Evolutionary conservation across 768 basidiomycete genomes (phyloP).

Genomic region (Mycena venus): DNA sequence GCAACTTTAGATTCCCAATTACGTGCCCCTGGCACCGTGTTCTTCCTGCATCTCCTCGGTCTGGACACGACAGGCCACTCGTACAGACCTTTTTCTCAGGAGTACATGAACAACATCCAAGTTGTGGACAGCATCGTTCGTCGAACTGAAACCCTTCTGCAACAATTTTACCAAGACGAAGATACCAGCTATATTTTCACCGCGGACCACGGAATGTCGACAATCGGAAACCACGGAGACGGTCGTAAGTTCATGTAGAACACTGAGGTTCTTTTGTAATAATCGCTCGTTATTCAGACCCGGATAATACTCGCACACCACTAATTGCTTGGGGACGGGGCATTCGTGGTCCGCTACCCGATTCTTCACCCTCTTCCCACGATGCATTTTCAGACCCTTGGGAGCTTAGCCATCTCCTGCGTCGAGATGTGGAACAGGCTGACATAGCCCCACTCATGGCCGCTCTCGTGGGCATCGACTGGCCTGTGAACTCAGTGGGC

Average conservation of each 20-base stretch:
- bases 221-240: slow-evolving; percentile 90
- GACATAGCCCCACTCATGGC: slow-evolving; percentile 87
- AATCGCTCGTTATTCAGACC: slow-evolving; percentile 62
- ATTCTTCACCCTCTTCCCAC: slow-evolving; percentile 70
- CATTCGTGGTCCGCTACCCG: slow-evolving; percentile 75
- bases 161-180: slow-evolving; percentile 74
- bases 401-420: slow-evolving; percentile 67
- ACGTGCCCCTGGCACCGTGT: slow-evolving; percentile 71
- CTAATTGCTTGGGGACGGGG: slow-evolving; percentile 88
- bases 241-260: slow-evolving; percentile 65
- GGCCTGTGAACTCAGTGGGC: slow-evolving; percentile 89
- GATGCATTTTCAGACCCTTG: slow-evolving; percentile 79
- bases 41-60: slow-evolving; percentile 88
- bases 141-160: slow-evolving; percentile 72
- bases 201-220: slow-evolving; percentile 93
- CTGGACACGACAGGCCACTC: slow-evolving; percentile 91
- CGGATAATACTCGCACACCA: slow-evolving; percentile 90
- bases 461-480: slow-evolving; percentile 75
- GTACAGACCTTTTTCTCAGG: slow-evolving; percentile 88
- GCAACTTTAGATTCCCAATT: slow-evolving; percentile 63
- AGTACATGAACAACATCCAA: slow-evolving; percentile 89
- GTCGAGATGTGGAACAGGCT: slow-evolving; percentile 87
- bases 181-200: slow-evolving; percentile 86
- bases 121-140: slow-evolving; percentile 83
- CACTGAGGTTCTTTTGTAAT: slow-evolving; percentile 13